Base-by-base conservation (phyloP, 768 basidiomycete genomes). In the Albatrellus ellisii region DNA sequence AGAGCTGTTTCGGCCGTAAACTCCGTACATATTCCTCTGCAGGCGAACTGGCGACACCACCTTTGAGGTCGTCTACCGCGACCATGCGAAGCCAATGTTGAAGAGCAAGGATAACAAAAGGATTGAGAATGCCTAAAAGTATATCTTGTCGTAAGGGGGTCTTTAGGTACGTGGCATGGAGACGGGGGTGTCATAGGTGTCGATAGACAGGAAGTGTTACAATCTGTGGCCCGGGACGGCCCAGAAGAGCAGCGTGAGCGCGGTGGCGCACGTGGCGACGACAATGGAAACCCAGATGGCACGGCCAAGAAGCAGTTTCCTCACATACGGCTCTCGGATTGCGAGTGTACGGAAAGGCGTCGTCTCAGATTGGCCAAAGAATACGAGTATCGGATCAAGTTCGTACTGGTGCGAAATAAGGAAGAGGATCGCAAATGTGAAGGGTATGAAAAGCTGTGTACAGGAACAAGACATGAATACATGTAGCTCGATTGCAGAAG, bases 371-470 rank as follows among this genome's bases (percentile, higher is more conserved):
- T 87, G 86, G 46, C 79, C 79, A 54, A 97, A 63, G 65, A 98
- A 87, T 49, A 97, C 85, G 50, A 98, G 79, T 54, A 98, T 68
- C 9, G 95, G 95, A 58, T 97, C 94, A 40, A 98, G 79, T 60
- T 95, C 91, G 62, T 98, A 98, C 60, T 92, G 90, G 56, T 95
- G 88, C 12, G 92, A 89, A 44, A 98, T 70, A 49, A 99, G 78
- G 68, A 85, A 86, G 50, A 95, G 79, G 54, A 86, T 65, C 42
- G 92, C 88, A 51, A 98, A 58, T 17, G 83, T 69, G 62, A 95
- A 98, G 0, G 95, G 94, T 21, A 98, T 70, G 67, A 98, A 94
- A 53, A 95, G 79, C 92, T 95, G 57, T 24, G 39, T 18, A 9
- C 2, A 2, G 17, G 4, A 36, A 11, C n/a, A n/a, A 9, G 6